A percentile compares a stretch with the other conserved stretches of the same genome.
These are phyloP conservation scores for Leccinum solheimii DNA, from an alignment of 1,284 basidiomycete genomes.

Conservation along the genomic window DNA sequence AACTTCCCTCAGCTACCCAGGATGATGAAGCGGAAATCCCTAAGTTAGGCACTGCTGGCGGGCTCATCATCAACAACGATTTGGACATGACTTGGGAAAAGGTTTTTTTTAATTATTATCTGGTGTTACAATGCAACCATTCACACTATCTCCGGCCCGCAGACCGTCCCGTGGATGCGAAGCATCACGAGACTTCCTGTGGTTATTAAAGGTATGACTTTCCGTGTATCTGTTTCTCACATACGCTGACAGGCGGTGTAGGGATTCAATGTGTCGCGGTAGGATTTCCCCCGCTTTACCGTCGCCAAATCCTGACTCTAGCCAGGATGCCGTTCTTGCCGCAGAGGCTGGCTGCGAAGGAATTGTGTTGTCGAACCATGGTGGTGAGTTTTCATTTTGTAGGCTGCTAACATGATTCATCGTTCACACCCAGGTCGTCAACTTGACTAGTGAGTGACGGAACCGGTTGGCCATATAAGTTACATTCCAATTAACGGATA, in stretches of 20 bases:
- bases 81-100: conserved; percentile 73
- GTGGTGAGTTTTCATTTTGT: conserved; percentile 53
- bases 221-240: neutral
- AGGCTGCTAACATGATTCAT: conserved; percentile 6
- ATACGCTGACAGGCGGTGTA: conserved; percentile 26
- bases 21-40: conserved; percentile 39
- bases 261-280: conserved; percentile 79
- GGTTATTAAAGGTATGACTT: conserved; percentile 71
- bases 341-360: conserved; percentile 86
- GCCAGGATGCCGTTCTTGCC: conserved; percentile 80
- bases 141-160: conserved; percentile 8
- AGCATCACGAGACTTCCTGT: conserved; percentile 77
- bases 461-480: conserved; percentile 1
- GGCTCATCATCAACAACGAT: conserved; percentile 62
- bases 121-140: conserved; percentile 6
- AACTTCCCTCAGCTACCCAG: conserved; percentile 26
- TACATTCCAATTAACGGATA: neutral
- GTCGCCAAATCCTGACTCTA: conserved; percentile 9
- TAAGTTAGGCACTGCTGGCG: conserved; percentile 65
- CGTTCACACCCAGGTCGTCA: conserved; percentile 60
- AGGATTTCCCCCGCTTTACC: neutral
- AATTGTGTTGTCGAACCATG: conserved; percentile 90
- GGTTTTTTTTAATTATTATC: conserved; percentile 33
- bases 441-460: conserved; percentile 65
- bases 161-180: conserved; percentile 81